phyloP scores from a whole-genome alignment of 202 grass and related monocot species.

The Setaria italica region DNA sequence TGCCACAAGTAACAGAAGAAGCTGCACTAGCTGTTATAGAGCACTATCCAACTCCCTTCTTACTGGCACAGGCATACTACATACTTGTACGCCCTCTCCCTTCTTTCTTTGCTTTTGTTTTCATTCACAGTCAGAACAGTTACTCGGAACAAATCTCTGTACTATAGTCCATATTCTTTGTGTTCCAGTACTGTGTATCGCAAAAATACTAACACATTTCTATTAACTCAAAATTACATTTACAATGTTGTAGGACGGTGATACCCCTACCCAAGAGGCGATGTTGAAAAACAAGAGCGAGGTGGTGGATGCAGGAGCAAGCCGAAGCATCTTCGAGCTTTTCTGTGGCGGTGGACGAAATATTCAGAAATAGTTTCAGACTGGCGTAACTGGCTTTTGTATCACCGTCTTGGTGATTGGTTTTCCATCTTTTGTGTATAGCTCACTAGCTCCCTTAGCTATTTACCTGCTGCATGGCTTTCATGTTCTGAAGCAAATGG shows the following conservation, averaged over 20 bases:
- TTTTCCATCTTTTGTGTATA: constrained; percentile 25
- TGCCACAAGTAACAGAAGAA: constrained; percentile 90
- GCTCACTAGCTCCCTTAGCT: neutral
- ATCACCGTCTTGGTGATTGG: neutral
- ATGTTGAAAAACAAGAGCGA: constrained; percentile 70
- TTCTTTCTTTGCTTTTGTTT: constrained; percentile 28
- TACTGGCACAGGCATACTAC: constrained; percentile 67
- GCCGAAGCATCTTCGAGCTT: constrained; percentile 82
- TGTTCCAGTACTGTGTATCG: neutral
- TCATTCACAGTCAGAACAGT: neutral
- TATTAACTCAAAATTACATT: neutral
- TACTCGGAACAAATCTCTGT: neutral
- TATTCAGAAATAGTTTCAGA: constrained; percentile 15
- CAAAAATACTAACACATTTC: neutral
- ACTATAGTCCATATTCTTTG: neutral
- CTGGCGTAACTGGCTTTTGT: neutral
- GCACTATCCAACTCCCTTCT: constrained; percentile 68
- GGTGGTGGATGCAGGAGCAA: constrained; percentile 58
- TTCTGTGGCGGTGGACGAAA: constrained; percentile 55
- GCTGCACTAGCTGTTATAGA: constrained; percentile 63
- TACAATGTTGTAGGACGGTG: constrained; percentile 60
- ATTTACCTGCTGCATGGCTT: neutral
- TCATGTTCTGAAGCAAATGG: constrained; percentile 14
- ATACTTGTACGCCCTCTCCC: constrained; percentile 57
- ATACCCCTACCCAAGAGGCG: constrained; percentile 63